Percentiles rank a stretch among this genome's conserved stretches.
phyloP scores from a whole-genome alignment of 768 basidiomycete genomes.

The Holtermannia corniformis region DNA sequence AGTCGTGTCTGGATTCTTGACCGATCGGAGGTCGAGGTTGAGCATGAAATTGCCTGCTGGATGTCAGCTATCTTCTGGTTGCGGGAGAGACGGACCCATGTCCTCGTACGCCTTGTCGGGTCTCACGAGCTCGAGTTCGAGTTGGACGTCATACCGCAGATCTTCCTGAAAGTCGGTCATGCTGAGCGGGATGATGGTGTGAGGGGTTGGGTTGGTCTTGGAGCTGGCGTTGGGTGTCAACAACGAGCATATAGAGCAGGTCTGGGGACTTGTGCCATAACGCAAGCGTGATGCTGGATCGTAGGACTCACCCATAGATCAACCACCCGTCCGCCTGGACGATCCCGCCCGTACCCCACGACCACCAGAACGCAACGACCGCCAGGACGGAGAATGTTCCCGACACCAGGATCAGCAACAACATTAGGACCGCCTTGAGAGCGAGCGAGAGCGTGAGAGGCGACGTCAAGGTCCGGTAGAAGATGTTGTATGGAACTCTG shows the following conservation, averaged over 20 bases:
- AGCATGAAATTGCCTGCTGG: constrained; percentile 40
- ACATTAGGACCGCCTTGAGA: constrained; percentile 26
- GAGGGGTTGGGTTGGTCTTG: constrained; percentile 29
- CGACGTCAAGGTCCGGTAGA: constrained; percentile 25
- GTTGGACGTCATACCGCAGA: constrained; percentile 36
- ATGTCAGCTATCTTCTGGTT: no score
- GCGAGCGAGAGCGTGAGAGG: constrained; percentile 33
- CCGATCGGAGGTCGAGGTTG: constrained; percentile 26
- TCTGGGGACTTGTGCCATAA: background rate
- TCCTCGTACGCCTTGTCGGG: constrained; percentile 22
- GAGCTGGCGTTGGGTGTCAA: constrained; percentile 19
- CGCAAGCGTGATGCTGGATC: background rate
- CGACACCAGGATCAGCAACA: constrained; percentile 22
- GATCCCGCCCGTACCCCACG: constrained; percentile 27
- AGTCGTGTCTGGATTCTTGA: constrained; percentile 9
- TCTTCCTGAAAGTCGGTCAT: constrained; percentile 27
- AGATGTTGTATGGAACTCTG: constrained; percentile 22
- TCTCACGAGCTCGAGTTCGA: constrained; percentile 39
- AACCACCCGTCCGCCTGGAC: constrained; percentile 40
- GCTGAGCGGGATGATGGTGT: constrained; percentile 25
- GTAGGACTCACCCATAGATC: constrained; percentile 34
- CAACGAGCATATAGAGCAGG: background rate
- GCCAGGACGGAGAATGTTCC: constrained; percentile 31
- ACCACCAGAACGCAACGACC: constrained; percentile 36
- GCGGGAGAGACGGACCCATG: constrained; percentile 23